Percentiles rank a stretch among this genome's conserved stretches.
These are phyloP conservation scores for Zymoseptoria crescenta DNA, from an alignment of 2,329 filamentous ascomycete species.

Conservation along the genomic window DNA sequence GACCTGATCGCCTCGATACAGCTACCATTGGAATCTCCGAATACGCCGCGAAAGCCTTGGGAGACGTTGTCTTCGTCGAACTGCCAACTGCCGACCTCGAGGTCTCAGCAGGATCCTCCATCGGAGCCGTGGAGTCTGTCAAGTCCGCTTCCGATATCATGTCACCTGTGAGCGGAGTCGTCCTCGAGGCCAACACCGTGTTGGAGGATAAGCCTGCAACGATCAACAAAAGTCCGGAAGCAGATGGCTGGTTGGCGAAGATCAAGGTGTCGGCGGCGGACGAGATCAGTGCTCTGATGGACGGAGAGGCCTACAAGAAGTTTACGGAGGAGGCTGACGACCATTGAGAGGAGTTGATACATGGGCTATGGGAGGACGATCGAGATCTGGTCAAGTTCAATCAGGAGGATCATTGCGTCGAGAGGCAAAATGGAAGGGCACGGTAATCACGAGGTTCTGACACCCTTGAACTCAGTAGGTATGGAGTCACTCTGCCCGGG, in stretches of 20 bases:
- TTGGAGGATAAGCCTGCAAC: slow-evolving; percentile 78
- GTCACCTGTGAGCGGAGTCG: slow-evolving; percentile 70
- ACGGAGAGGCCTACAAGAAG: slow-evolving; percentile 64
- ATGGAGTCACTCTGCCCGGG: background rate
- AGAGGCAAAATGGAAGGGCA: background rate
- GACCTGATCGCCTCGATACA: slow-evolving; percentile 25
- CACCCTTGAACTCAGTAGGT: background rate
- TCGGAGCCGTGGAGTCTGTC: slow-evolving; percentile 94
- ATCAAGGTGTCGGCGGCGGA: slow-evolving; percentile 63
- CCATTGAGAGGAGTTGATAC: slow-evolving; percentile 4
- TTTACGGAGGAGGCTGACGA: slow-evolving; percentile 52
- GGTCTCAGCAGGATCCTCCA: slow-evolving; percentile 68
- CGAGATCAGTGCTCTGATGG: slow-evolving; percentile 72
- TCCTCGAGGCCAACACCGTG: slow-evolving; percentile 63
- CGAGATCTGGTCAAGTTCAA: background rate
- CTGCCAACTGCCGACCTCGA: slow-evolving; percentile 66
- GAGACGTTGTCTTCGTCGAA: slow-evolving; percentile 96
- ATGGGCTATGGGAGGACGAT: background rate
- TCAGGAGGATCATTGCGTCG: background rate
- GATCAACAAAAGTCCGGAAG: slow-evolving; percentile 87
- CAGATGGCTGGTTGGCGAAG: slow-evolving; percentile 88
- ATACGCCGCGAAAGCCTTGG: slow-evolving; percentile 86
- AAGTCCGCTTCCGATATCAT: slow-evolving; percentile 98
- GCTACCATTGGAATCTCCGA: slow-evolving; percentile 74
- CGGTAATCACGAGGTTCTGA: too few relatives aligned